Evolutionary conservation across 2,329 filamentous ascomycete genomes (phyloP).

Genomic region (Fusarium sp.): DNA sequence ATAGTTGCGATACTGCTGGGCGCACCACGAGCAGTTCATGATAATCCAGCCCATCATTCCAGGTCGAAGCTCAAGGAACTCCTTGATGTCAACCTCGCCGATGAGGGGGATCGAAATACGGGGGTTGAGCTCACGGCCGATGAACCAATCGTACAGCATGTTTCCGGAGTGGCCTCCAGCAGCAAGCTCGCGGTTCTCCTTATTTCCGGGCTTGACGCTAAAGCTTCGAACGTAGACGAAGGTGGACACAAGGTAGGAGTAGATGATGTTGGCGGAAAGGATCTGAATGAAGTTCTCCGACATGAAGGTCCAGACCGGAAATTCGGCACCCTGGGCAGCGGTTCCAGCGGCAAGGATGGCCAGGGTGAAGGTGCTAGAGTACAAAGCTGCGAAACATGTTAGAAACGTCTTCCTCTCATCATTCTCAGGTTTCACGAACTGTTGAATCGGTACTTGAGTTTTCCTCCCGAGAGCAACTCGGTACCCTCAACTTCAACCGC

Average conservation of each 20-base stretch:
- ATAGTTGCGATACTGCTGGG: slow-evolving; percentile 86
- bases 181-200: slow-evolving; percentile 78
- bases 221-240: slow-evolving; percentile 88
- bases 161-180: slow-evolving; percentile 85
- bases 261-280: slow-evolving; percentile 81
- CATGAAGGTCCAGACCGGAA: slow-evolving; percentile 91
- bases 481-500: slow-evolving; percentile 76
- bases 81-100: slow-evolving; percentile 89
- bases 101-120: slow-evolving; percentile 80
- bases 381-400: slow-evolving; percentile 67
- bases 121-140: slow-evolving; percentile 94
- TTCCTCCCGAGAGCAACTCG: slow-evolving; percentile 74
- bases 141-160: slow-evolving; percentile 94
- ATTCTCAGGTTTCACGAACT: slow-evolving; percentile 55
- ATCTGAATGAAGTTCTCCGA: slow-evolving; percentile 90
- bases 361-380: slow-evolving; percentile 78
- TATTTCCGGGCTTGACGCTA: slow-evolving; percentile 78
- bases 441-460: slow-evolving; percentile 84
- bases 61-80: slow-evolving; percentile 89
- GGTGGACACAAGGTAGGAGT: slow-evolving; percentile 75
- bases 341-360: slow-evolving; percentile 79
- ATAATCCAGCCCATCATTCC: slow-evolving; percentile 91
- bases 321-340: slow-evolving; percentile 78
- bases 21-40: slow-evolving; percentile 83
- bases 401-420: slow-evolving; percentile 25